These are phyloP conservation scores for Paxillus ammoniavirescens DNA, from an alignment of 768 basidiomycete genomes.

Conservation along the genomic window DNA sequence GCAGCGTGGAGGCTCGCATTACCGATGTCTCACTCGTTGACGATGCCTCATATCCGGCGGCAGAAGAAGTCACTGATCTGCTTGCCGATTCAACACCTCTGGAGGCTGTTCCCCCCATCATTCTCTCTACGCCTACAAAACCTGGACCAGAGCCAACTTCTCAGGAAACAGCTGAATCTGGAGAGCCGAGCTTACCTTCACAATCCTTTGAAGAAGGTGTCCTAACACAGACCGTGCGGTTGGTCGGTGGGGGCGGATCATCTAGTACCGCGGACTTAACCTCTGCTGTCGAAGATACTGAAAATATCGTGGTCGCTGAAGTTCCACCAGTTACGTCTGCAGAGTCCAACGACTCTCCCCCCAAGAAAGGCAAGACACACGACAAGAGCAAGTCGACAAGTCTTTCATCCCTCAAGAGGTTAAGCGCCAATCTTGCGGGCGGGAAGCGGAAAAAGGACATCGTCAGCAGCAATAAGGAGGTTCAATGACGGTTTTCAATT, in stretches of 20 bases:
- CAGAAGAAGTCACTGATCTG: conserved; percentile 45
- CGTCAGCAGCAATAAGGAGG: conserved; percentile 44
- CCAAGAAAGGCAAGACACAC: conserved; percentile 38
- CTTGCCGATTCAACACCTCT: conserved; percentile 45
- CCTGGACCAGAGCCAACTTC: conserved; percentile 5
- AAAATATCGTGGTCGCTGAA: conserved; percentile 35
- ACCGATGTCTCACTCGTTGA: conserved; percentile 17
- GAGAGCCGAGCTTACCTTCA: conserved; percentile 8
- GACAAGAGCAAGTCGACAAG: conserved; percentile 54
- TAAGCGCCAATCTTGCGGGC: conserved; percentile 41
- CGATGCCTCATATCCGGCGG: conserved; percentile 17
- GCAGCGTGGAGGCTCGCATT: conserved; percentile 10
- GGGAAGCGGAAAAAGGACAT: conserved; percentile 55
- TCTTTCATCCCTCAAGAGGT: conserved; percentile 55
- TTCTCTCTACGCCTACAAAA: conserved; percentile 28
- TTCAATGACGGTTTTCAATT: conserved; percentile 20
- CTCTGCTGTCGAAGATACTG: conserved; percentile 32
- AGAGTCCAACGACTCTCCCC: conserved; percentile 24
- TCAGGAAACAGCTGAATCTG: conserved; percentile 2
- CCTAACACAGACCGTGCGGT: conserved; percentile 46
- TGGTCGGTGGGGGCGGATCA: conserved; percentile 57
- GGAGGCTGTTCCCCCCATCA: conserved; percentile 28
- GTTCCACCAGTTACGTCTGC: conserved; percentile 35
- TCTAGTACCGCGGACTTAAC: conserved; percentile 26
- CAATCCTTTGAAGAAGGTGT: conserved; percentile 16